phyloP scores from a whole-genome alignment of 2,329 filamentous ascomycete genomes.

The Cladosporium austrohemisphaericum region DNA sequence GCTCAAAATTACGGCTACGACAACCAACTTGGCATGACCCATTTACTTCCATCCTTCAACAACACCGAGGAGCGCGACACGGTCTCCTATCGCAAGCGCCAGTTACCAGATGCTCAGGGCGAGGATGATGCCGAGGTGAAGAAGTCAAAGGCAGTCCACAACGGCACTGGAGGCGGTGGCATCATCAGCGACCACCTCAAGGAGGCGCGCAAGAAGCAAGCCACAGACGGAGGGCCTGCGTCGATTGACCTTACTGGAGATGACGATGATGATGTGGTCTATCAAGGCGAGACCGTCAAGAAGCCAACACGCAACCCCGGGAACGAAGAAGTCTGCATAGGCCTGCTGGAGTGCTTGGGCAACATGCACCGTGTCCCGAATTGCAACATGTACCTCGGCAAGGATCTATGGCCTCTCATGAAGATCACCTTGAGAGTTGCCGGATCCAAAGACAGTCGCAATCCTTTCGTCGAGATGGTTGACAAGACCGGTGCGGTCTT shows the following conservation, averaged over 20 bases:
- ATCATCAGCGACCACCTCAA: conserved; percentile 64
- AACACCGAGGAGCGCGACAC: conserved; percentile 65
- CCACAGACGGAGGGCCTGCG: conserved; percentile 23
- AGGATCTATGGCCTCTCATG: conserved; percentile 62
- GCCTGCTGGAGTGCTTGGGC: conserved; percentile 21
- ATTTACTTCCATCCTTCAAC: conserved; percentile 72
- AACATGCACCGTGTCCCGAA: conserved; percentile 23
- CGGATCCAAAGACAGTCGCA: conserved; percentile 45
- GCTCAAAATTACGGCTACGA: conserved; percentile 22
- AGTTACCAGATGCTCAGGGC: conserved; percentile 40
- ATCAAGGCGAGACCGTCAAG: conserved; percentile 16
- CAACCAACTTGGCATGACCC: conserved; percentile 45
- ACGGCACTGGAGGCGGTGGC: conserved; percentile 49
- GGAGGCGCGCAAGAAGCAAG: conserved; percentile 47
- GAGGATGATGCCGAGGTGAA: conserved; percentile 23
- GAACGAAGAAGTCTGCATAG: conserved; percentile 26
- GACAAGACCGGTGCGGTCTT: conserved; percentile 71
- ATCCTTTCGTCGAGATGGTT: conserved; percentile 60
- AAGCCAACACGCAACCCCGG: neutral
- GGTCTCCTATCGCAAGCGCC: conserved; percentile 61
- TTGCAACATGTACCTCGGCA: conserved; percentile 19
- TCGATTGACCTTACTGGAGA: conserved; percentile 50
- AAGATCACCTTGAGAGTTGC: conserved; percentile 63
- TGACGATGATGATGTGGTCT: conserved; percentile 25
- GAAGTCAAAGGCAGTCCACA: conserved; percentile 44